phyloP scores from a whole-genome alignment of 768 basidiomycete species.

The Cystobasidium ongulense region DNA sequence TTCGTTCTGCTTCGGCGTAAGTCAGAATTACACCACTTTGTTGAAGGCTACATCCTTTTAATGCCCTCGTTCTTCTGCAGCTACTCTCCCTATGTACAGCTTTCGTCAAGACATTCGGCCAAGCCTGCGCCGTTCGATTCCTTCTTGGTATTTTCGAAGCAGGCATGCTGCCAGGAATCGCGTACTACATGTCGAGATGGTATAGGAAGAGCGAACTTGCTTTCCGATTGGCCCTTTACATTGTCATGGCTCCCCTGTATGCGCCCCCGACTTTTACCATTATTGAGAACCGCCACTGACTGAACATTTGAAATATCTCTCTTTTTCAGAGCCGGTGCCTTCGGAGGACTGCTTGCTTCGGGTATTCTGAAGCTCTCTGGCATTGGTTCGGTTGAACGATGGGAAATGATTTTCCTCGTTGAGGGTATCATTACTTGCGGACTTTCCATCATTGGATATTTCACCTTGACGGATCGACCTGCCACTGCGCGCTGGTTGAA shows the following conservation, averaged over 20 bases:
- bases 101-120: conserved; percentile 1
- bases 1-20: conserved; percentile 14
- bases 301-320: neutral
- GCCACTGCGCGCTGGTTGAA: conserved; percentile 28
- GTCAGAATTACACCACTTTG: too few relatives aligned
- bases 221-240: conserved; percentile 28
- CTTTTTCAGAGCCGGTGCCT: conserved; percentile 3
- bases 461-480: conserved; percentile 16
- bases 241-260: conserved; percentile 21
- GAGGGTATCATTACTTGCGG: conserved; percentile 31
- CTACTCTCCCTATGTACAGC: conserved; percentile 10
- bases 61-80: neutral
- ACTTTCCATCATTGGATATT: neutral
- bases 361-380: conserved; percentile 13
- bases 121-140: conserved; percentile 20
- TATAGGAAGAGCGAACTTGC: conserved; percentile 32
- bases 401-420: conserved; percentile 33
- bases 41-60: too few relatives aligned
- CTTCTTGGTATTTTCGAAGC: conserved; percentile 32
- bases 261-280: neutral
- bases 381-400: neutral
- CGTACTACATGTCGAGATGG: conserved; percentile 26
- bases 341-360: conserved; percentile 21
- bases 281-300: neutral
- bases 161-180: conserved; percentile 30